Conservation (phyloP, 768 basidiomycete species). For the Boletus patriciae region DNA sequence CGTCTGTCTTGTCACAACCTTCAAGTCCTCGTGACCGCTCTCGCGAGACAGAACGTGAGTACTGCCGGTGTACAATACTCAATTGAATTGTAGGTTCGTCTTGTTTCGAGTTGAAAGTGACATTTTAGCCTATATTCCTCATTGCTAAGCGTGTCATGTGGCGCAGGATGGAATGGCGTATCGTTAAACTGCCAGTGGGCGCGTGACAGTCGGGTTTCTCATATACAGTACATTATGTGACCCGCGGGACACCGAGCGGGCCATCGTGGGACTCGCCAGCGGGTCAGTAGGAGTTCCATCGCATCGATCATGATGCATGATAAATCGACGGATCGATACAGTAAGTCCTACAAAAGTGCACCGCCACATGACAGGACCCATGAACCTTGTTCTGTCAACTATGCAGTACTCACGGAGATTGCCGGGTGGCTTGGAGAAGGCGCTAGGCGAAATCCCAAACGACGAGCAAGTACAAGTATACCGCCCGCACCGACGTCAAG, state of each 20-base stretch:
- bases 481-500: conserved; percentile 37
- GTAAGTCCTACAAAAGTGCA: neutral
- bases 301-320: neutral
- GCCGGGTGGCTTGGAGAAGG: conserved; percentile 36
- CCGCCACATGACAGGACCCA: neutral
- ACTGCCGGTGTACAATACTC: no score
- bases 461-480: conserved; percentile 25
- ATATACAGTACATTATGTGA: neutral
- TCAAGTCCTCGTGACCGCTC: no score
- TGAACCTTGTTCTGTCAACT: conserved; percentile 22
- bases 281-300: neutral
- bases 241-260: neutral
- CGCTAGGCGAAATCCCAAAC: conserved; percentile 2
- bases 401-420: conserved; percentile 29
- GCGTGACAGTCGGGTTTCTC: no score
- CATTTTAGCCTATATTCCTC: no score
- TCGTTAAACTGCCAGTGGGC: no score
- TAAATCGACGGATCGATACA: no score
- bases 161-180: neutral
- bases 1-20: neutral
- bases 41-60: no score
- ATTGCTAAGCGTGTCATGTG: neutral
- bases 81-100: no score
- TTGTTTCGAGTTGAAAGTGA: no score
- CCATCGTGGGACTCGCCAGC: neutral